A percentile compares a stretch with the other conserved stretches of the same genome.
These are phyloP conservation scores for Pascua sp. DNA, from an alignment of 1,284 basidiomycete genomes.

Conservation along the genomic window DNA sequence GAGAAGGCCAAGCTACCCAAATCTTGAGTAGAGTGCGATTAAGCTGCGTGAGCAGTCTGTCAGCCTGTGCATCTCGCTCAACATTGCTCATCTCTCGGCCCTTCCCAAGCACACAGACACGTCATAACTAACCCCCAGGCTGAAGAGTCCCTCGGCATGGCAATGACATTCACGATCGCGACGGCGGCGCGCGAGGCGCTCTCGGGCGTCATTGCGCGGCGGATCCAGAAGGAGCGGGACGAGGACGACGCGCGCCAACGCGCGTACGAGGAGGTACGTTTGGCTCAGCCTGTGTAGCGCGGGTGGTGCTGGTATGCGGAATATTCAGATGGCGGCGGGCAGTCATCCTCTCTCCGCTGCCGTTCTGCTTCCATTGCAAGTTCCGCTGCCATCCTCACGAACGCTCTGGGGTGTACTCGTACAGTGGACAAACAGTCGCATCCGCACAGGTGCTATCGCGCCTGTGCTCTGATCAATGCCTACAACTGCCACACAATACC, in stretches of 20 bases:
- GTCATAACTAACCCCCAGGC: constrained; percentile 55
- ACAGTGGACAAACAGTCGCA: no score
- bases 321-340: no score
- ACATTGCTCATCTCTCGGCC: neutral
- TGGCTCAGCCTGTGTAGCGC: neutral
- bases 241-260: constrained; percentile 69
- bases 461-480: no score
- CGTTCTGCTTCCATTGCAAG: no score
- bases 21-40: neutral
- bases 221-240: constrained; percentile 59
- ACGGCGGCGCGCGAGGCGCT: constrained; percentile 80
- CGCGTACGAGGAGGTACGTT: constrained; percentile 66
- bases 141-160: constrained; percentile 88
- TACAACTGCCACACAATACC: no score
- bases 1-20: no score
- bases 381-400: no score
- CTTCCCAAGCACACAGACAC: neutral
- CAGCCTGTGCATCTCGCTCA: neutral
- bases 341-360: no score
- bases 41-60: no score
- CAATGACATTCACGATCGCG: constrained; percentile 94
- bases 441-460: no score
- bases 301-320: no score
- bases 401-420: no score
- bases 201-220: constrained; percentile 60